Evolutionary conservation across 257 asterid genomes (phyloP).

Genomic region (Ballota nigra): DNA sequence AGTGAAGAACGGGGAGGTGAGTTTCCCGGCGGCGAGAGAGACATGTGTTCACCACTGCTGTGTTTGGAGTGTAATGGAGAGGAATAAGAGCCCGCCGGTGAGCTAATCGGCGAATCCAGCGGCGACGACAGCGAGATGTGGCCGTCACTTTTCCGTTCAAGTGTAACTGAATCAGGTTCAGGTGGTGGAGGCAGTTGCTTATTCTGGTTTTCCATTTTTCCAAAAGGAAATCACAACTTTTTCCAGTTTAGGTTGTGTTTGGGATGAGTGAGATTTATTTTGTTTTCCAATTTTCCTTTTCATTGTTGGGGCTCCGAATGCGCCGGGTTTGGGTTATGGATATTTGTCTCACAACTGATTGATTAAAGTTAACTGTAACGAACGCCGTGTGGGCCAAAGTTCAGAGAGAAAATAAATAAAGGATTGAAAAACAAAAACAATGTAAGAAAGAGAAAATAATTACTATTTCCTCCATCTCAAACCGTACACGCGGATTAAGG

Average conservation of each 20-base stretch:
- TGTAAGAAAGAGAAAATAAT: too few species aligned
- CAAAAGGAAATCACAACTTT: too few species aligned
- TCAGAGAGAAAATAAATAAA: background rate
- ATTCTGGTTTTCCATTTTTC: constrained; percentile 27
- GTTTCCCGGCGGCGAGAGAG: constrained; percentile 36
- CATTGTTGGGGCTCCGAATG: background rate
- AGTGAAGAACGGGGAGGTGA: constrained; percentile 51
- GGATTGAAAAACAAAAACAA: too few species aligned
- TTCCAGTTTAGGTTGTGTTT: background rate
- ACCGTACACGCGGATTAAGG: too few species aligned
- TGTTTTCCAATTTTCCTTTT: background rate
- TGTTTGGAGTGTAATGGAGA: constrained; percentile 36
- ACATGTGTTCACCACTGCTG: constrained; percentile 38
- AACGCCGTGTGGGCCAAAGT: background rate
- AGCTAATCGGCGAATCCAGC: constrained; percentile 32
- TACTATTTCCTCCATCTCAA: too few species aligned
- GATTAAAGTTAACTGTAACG: background rate
- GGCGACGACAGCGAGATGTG: constrained; percentile 46
- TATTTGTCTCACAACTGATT: background rate
- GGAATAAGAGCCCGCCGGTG: constrained; percentile 32
- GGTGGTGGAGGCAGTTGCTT: constrained; percentile 21
- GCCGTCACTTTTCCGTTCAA: constrained; percentile 27
- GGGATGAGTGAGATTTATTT: background rate
- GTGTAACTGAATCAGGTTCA: constrained; percentile 8
- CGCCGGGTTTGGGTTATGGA: constrained; percentile 15